Base-by-base conservation (phyloP, 768 basidiomycete genomes). In the Mycena metata region DNA sequence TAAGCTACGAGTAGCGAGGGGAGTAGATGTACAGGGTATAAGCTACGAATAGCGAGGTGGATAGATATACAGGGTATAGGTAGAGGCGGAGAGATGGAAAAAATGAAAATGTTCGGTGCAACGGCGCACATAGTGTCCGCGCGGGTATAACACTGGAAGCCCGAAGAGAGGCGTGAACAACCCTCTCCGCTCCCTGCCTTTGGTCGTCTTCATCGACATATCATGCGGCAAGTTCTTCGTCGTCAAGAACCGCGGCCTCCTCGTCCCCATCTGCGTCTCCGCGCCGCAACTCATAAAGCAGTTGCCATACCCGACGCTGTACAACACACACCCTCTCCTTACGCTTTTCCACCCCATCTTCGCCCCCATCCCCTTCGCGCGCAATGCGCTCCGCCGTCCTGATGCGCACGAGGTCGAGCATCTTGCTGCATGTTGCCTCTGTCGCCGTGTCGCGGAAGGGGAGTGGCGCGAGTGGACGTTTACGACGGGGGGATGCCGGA, bases 161-260 rank as follows among this genome's bases (percentile, higher is more conserved):
- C 2, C 0, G 12, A 55, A 47, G 43, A 55, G 52, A 47, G 52
- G 62, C 21, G 30, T 33, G 52, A 13, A 51, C 41, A 12, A 35
- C 51, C 42, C 51, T 54, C 52, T 64, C 62, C 55, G 61, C 61
- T 63, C 52, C 61, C 42, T 63, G 61, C 61, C 61, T 63, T 39
- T 63, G 5, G 39, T 39, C 47, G 35, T 51, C 60, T 19, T 55
- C n/a, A n/a, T n/a, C n/a, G n/a, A n/a, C n/a, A n/a, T n/a, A n/a
- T n/a, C n/a, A 50, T 0, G 17, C n/a, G 3, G 49, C 11, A 12
- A 23, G 15, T 6, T 30, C 24, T 13, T 51, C 39, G 11, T 39
- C 39, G 39, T 51, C 49, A 13, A 2, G 12, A 5, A 15, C 13
- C 24, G 13, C 39, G 11, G 36, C 16, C 11, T 39, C 54, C 23